A percentile compares a stretch with the other conserved stretches of the same genome.
Evolutionary conservation across 2,329 filamentous ascomycete species (phyloP).

Genomic region (Orbilia oligospora): DNA sequence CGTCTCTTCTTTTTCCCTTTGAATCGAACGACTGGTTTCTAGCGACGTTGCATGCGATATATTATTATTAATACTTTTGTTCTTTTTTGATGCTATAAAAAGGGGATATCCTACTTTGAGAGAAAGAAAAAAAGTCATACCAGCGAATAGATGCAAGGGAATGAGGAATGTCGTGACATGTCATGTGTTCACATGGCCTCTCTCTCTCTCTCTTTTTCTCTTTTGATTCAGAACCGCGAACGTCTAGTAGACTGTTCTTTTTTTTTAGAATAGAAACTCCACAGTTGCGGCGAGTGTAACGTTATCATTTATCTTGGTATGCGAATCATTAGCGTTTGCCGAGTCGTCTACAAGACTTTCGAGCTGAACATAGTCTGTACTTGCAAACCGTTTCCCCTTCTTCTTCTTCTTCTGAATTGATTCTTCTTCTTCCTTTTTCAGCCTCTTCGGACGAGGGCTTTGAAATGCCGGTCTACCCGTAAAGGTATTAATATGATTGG

Average conservation of each 20-base stretch:
- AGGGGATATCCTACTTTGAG: not conserved
- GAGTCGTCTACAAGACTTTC: not conserved
- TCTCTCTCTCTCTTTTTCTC: not conserved
- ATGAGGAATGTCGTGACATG: not conserved
- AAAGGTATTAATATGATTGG: not conserved
- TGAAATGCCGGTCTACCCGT: not conserved
- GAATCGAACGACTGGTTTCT: not conserved
- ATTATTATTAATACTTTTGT: not conserved
- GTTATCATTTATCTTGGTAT: not conserved
- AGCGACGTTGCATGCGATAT: constrained; percentile 17
- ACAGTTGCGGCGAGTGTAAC: not conserved
- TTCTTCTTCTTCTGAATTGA: too few species aligned
- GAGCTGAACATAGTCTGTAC: not conserved
- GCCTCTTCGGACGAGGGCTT: constrained; percentile 2
- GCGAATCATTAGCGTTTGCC: not conserved
- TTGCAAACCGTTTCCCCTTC: too few species aligned
- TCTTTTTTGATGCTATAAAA: constrained; percentile 22
- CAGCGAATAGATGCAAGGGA: not conserved
- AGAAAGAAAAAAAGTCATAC: not conserved
- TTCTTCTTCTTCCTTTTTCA: constrained; percentile 8
- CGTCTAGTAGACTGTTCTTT: not conserved
- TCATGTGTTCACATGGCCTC: not conserved
- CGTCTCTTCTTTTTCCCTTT: not conserved
- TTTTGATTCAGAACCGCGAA: not conserved
- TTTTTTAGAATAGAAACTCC: not conserved